Evolutionary conservation across 352 stramenopile species (phyloP).

Genomic region (Phytophthora cactorum): DNA sequence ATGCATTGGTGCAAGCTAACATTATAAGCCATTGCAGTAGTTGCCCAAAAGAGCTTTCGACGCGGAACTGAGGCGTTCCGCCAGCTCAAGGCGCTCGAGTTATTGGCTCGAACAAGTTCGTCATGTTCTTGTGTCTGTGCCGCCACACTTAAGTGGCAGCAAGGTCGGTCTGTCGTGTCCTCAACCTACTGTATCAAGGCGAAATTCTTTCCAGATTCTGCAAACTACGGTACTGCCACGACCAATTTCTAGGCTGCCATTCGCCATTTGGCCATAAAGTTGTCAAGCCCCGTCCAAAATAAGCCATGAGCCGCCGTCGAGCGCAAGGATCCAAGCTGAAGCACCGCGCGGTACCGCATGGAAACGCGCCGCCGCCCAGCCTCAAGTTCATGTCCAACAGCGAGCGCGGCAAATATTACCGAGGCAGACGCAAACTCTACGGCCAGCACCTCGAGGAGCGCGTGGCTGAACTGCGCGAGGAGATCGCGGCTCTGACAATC

Average conservation of each 20-base stretch:
- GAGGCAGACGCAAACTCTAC: constrained; percentile 58
- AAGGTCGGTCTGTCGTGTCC: not conserved
- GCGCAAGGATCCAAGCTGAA: not conserved
- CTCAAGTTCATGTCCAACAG: constrained; percentile 68
- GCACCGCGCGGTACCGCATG: constrained; percentile 3
- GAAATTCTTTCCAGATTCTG: not conserved
- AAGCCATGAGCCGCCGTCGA: not conserved
- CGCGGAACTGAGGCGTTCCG: not conserved
- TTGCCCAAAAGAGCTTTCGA: not conserved
- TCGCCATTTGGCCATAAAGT: not conserved
- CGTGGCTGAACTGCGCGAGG: constrained; percentile 52
- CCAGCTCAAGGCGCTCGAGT: too few species aligned
- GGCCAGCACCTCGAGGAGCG: constrained; percentile 35
- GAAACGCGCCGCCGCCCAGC: constrained; percentile 18
- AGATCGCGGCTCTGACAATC: constrained; percentile 50
- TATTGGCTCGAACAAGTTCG: not conserved
- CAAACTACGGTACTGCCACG: too few species aligned
- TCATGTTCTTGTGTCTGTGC: not conserved
- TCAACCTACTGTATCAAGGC: not conserved
- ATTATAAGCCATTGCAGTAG: too few species aligned
- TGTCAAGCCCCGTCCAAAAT: not conserved
- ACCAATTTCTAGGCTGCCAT: not conserved
- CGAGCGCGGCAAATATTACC: constrained; percentile 73
- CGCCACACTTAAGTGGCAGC: too few species aligned
- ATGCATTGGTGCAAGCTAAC: too few species aligned